A percentile compares a stretch with the other conserved stretches of the same genome.
Conservation (phyloP, 768 basidiomycete genomes). For the Tylopilus vinaceipallidus region DNA sequence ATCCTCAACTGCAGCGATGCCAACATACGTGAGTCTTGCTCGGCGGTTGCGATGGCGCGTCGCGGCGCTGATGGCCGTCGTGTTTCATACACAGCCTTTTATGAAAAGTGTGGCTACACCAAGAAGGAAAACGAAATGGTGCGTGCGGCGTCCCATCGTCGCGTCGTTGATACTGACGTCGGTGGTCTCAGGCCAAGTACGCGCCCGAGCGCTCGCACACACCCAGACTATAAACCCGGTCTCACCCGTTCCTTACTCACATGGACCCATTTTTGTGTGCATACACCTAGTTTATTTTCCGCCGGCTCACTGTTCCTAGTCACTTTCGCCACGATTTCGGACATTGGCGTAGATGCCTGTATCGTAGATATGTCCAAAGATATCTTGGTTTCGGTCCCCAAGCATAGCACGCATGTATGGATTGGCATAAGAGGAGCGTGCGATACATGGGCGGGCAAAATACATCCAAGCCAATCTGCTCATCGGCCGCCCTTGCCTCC, state of each 20-base stretch:
- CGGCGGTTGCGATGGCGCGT: slow-evolving; percentile 34
- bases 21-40: slow-evolving; percentile 92
- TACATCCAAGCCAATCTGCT: slow-evolving; percentile 22
- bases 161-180: slow-evolving; percentile 3
- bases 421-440: slow-evolving; percentile 20
- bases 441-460: slow-evolving; percentile 20
- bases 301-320: slow-evolving; percentile 8
- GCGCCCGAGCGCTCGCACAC: slow-evolving; percentile 38
- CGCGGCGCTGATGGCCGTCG: slow-evolving; percentile 7
- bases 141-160: slow-evolving; percentile 9
- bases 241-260: background rate
- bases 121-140: slow-evolving; percentile 97
- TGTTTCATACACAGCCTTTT: slow-evolving; percentile 71
- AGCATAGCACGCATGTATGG: slow-evolving; percentile 8
- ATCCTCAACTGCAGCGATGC: slow-evolving; percentile 91
- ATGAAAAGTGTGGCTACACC: slow-evolving; percentile 91
- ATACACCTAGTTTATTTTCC: slow-evolving; percentile 4
- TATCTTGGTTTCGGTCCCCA: background rate
- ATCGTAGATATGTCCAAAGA: slow-evolving; percentile 8
- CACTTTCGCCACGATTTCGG: no score
- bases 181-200: slow-evolving; percentile 51
- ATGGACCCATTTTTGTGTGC: slow-evolving; percentile 3
- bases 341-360: slow-evolving; percentile 14
- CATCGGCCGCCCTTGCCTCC: slow-evolving; percentile 78
- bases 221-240: slow-evolving; percentile 20